phyloP scores from a whole-genome alignment of 1,139 yeast genomes.

The Arxiozyma slooffiae region DNA sequence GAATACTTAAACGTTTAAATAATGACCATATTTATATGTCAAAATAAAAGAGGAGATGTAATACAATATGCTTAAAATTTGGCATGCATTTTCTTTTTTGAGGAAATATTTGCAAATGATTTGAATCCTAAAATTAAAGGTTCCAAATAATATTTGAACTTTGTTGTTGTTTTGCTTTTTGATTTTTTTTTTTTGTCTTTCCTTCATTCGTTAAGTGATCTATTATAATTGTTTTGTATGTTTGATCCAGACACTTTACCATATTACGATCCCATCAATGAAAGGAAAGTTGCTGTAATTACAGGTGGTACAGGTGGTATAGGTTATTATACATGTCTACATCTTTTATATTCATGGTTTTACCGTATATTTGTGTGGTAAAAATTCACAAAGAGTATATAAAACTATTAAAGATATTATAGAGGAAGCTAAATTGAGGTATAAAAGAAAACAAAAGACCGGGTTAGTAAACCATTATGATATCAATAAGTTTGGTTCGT shows the following conservation, averaged over 20 bases:
- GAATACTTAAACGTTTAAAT: not conserved
- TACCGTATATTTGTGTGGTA: slow-evolving; percentile 61
- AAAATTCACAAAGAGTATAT: slow-evolving; percentile 47
- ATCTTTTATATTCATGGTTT: slow-evolving; percentile 73
- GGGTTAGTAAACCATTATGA: not conserved
- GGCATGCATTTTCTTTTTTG: not conserved
- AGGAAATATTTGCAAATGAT: not conserved
- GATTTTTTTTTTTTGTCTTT: not conserved
- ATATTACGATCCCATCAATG: slow-evolving; percentile 30
- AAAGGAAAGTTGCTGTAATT: slow-evolving; percentile 54
- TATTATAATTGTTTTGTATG: slow-evolving; percentile 6
- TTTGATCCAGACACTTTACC: slow-evolving; percentile 29
- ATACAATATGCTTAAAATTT: too few relatives aligned
- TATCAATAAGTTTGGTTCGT: slow-evolving; percentile 42
- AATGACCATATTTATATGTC: too few relatives aligned
- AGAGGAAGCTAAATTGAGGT: slow-evolving; percentile 38
- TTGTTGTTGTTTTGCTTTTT: not conserved
- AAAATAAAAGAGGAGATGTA: not conserved
- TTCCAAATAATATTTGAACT: not conserved
- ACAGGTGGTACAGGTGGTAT: slow-evolving; percentile 78
- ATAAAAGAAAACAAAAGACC: slow-evolving; percentile 8
- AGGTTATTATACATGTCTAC: slow-evolving; percentile 69
- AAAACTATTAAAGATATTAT: slow-evolving; percentile 48
- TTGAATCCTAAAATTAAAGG: not conserved
- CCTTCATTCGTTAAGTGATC: too few relatives aligned